Conservation (phyloP, 352 stramenopile species). For the Phytophthora syringae region DNA sequence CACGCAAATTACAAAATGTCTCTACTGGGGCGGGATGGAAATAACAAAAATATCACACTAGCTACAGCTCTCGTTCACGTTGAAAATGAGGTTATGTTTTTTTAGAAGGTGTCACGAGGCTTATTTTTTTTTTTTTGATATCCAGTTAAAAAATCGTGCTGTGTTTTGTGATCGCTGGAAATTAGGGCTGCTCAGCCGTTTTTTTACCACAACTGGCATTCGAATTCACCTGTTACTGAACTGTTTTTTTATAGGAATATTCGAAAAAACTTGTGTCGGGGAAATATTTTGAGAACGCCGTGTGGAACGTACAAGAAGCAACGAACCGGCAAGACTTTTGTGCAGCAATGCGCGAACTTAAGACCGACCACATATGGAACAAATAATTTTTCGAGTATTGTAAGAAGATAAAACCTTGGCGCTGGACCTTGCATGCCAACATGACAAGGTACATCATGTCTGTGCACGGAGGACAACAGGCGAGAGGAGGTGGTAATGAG, state of each 20-base stretch:
- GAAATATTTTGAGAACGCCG: neutral
- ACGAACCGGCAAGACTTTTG: too few species aligned
- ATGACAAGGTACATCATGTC: neutral
- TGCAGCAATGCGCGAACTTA: too few species aligned
- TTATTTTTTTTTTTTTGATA: too few species aligned
- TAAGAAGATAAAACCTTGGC: too few species aligned
- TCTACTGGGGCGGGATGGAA: neutral
- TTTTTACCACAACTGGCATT: neutral
- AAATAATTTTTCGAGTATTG: too few species aligned
- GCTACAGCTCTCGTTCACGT: conserved; percentile 1
- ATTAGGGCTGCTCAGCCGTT: neutral
- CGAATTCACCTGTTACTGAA: neutral
- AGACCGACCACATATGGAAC: too few species aligned
- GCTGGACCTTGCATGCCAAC: neutral
- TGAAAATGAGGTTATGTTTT: conserved; percentile 10
- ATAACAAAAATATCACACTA: conserved; percentile 6
- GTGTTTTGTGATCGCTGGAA: conserved; percentile 5
- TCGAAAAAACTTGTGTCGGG: neutral
- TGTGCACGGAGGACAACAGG: too few species aligned
- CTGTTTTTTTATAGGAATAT: neutral
- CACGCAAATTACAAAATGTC: conserved; percentile 12
- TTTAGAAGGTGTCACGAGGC: neutral
- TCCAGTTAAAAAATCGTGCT: neutral
- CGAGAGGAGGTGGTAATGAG: too few species aligned
- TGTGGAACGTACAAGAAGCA: too few species aligned